Evolutionary conservation across 441 rosid genomes (phyloP), one percentile per base, ranked within the genome.

Genomic region (Metrosideros polymorpha): DNA sequence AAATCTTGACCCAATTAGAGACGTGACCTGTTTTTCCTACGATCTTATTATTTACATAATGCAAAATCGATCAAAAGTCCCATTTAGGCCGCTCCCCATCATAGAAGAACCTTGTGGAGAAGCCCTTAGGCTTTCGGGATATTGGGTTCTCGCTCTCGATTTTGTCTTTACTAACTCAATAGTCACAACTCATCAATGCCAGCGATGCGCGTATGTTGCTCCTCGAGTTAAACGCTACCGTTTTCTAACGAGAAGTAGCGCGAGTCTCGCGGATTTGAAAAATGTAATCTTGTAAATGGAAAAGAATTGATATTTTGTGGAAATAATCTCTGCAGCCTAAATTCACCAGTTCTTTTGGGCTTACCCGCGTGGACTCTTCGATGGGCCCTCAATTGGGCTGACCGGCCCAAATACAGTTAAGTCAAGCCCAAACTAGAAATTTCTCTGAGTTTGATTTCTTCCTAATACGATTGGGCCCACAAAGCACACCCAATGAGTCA

Each of bases 101-200:
- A 9, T 19, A 4, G 45, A 66, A 35, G 45, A 35, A 66, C 9
- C 27, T 66, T 18, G 77, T 66, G 25, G 3, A 66, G 27, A 7
- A 66, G 13, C 42, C 0, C 77, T 35, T 66, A 18, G 25, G 14
- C 1, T 35, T 66, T 32, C 43, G 0, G 7, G 0, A 66, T 4
- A 22, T 32, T 18, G 12, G 24, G 19, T 66, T 19, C 45, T 32
- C 39, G 4, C 39, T 63, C 42, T 17, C 0, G 3, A 30, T 32
- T 61, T 7, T 42, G 1, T 17, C 24, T 32, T 63, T 32, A 8
- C 76, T 4, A 63, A 32, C 76, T 63, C 24, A 12, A 30, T 4
- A 17, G 42, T 63, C 43, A 4, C 39, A 32, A 18, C 42, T 32
- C 76, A 30, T 61, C 4, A 25, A 30, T 1, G 42, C 12, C n/a